These are phyloP conservation scores for Aleurites moluccanus DNA, from an alignment of 441 rosid genomes.

Conservation along the genomic window DNA sequence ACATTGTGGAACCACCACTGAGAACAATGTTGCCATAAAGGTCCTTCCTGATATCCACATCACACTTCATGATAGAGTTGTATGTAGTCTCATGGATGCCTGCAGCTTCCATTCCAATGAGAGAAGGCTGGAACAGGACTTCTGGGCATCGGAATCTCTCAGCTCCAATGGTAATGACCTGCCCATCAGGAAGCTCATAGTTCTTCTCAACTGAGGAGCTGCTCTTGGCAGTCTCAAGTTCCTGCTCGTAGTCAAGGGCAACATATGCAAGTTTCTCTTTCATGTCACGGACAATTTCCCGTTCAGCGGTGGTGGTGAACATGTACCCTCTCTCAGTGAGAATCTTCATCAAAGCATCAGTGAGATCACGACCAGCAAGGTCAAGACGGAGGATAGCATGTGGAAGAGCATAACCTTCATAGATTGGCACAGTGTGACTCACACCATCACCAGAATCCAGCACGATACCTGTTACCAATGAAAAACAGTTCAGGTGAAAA, in stretches of 20 bases:
- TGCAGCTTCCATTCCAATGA: constrained; percentile 87
- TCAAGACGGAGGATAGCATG: constrained; percentile 74
- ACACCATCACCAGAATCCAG: constrained; percentile 90
- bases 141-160: constrained; percentile 93
- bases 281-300: constrained; percentile 89
- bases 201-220: constrained; percentile 72
- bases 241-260: constrained; percentile 74
- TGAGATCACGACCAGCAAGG: constrained; percentile 75
- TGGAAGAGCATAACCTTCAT: constrained; percentile 73
- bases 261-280: constrained; percentile 76
- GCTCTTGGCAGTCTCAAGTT: constrained; percentile 65
- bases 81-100: constrained; percentile 85
- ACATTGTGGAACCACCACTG: constrained; percentile 88
- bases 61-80: constrained; percentile 89
- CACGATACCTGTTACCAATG: constrained; percentile 50
- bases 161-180: constrained; percentile 66
- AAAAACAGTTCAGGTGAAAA: constrained; percentile 8
- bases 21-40: constrained; percentile 75
- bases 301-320: constrained; percentile 81
- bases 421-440: constrained; percentile 77
- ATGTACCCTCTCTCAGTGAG: constrained; percentile 76
- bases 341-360: constrained; percentile 69
- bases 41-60: constrained; percentile 87
- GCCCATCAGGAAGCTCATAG: constrained; percentile 76
- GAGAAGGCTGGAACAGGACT: constrained; percentile 83